Evolutionary conservation across 2,329 filamentous ascomycete species (phyloP).

Genomic region (Alternaria sp.): DNA sequence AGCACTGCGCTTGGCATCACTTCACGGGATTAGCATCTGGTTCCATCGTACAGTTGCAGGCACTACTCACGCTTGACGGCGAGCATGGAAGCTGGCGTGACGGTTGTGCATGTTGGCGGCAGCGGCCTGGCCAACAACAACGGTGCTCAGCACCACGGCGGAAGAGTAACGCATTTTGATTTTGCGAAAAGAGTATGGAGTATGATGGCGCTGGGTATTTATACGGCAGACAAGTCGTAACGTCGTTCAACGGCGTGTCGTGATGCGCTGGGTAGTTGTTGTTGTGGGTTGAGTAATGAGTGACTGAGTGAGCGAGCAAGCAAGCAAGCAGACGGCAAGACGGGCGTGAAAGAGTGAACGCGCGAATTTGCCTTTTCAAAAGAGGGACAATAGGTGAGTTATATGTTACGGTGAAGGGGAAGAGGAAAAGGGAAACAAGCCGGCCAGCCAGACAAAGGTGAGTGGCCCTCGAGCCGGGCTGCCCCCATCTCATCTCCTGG

Average conservation of each 20-base stretch:
- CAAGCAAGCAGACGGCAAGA: conserved; percentile 28
- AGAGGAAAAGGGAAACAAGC: conserved; percentile 31
- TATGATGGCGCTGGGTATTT: conserved; percentile 16
- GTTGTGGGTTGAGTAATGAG: conserved; percentile 29
- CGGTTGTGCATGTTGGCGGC: conserved; percentile 43
- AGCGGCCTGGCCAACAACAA: conserved; percentile 47
- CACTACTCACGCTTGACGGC: conserved; percentile 42
- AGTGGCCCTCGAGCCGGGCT: conserved; percentile 30
- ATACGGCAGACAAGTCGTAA: conserved; percentile 29
- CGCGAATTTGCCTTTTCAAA: conserved; percentile 39
- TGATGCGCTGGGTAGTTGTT: conserved; percentile 8
- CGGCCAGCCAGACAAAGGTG: conserved; percentile 29
- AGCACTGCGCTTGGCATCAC: conserved; percentile 42
- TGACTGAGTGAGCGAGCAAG: conserved; percentile 34
- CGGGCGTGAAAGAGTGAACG: conserved; percentile 52
- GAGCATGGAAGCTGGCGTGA: conserved; percentile 49
- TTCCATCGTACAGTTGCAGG: not conserved
- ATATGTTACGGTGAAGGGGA: conserved; percentile 39
- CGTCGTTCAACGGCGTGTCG: conserved; percentile 38
- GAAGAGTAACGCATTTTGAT: conserved; percentile 48
- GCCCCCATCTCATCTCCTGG: conserved; percentile 38
- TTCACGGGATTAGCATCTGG: conserved; percentile 23
- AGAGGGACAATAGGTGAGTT: conserved; percentile 35
- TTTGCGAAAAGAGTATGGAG: conserved; percentile 9
- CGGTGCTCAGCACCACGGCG: conserved; percentile 49